Percentiles rank a stretch among this genome's conserved stretches.
Evolutionary conservation across 2,329 filamentous ascomycete species (phyloP).

Genomic region (Apiospora marii): DNA sequence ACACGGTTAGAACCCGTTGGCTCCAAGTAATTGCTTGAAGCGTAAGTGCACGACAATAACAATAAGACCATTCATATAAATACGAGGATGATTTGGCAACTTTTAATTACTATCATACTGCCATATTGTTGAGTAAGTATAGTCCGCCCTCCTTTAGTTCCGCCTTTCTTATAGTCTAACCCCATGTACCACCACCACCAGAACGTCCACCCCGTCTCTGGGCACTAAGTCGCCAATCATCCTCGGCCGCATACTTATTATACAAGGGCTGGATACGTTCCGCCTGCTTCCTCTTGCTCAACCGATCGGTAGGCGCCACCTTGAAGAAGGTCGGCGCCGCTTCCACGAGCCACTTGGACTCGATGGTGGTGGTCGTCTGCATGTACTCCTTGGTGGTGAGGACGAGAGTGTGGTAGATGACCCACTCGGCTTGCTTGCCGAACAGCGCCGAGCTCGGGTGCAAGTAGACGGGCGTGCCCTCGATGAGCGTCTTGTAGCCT

Average conservation of each 20-base stretch:
- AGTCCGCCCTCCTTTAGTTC: no score
- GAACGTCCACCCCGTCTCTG: constrained; percentile 86
- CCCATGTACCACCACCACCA: constrained; percentile 91
- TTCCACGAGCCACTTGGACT: constrained; percentile 93
- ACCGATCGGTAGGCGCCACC: constrained; percentile 83
- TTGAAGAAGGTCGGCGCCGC: constrained; percentile 99
- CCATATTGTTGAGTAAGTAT: no score
- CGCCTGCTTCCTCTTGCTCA: constrained; percentile 91
- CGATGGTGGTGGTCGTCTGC: constrained; percentile 91
- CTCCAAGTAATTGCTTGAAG: no score
- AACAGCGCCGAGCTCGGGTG: constrained; percentile 93
- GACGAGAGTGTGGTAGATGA: constrained; percentile 90
- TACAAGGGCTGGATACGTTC: constrained; percentile 96
- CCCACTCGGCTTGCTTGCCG: constrained; percentile 95
- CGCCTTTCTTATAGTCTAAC: no score
- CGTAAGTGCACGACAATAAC: no score
- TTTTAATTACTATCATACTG: no score
- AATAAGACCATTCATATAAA: no score
- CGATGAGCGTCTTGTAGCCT: constrained; percentile 96
- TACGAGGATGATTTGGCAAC: no score
- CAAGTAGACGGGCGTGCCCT: constrained; percentile 93
- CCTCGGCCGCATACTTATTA: constrained; percentile 89
- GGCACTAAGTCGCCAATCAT: constrained; percentile 93
- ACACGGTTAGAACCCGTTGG: no score
- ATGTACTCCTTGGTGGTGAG: constrained; percentile 98